Evolutionary conservation across 2,329 filamentous ascomycete genomes (phyloP).

Genomic region (Gliomastix tumulicola): DNA sequence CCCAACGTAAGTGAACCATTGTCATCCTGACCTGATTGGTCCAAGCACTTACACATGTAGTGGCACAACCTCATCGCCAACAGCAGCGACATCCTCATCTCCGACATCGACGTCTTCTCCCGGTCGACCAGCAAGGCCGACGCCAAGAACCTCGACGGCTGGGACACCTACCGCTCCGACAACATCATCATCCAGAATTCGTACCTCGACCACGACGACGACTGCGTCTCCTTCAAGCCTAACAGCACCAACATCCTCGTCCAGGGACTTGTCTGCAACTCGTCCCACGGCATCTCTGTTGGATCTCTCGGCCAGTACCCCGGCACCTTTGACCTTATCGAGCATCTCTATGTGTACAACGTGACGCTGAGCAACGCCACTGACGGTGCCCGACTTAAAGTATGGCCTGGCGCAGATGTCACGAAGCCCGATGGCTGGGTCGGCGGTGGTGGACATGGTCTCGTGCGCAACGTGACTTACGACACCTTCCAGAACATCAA

Average conservation of each 20-base stretch:
- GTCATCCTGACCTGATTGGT: too few species aligned
- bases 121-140: slow-evolving; percentile 40
- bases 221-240: slow-evolving; percentile 70
- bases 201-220: slow-evolving; percentile 56
- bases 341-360: slow-evolving; percentile 60
- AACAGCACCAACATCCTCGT: slow-evolving; percentile 64
- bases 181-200: slow-evolving; percentile 63
- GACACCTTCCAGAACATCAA: slow-evolving; percentile 49
- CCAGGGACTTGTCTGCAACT: slow-evolving; percentile 60
- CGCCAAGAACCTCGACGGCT: slow-evolving; percentile 62
- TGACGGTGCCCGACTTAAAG: slow-evolving; percentile 66
- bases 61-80: slow-evolving; percentile 57
- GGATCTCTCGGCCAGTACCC: slow-evolving; percentile 64
- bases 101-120: slow-evolving; percentile 54
- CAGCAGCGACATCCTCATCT: slow-evolving; percentile 55
- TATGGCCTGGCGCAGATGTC: slow-evolving; percentile 49
- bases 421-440: slow-evolving; percentile 39
- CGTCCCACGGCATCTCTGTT: slow-evolving; percentile 67
- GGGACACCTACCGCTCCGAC: slow-evolving; percentile 55
- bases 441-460: slow-evolving; percentile 47
- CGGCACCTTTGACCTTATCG: slow-evolving; percentile 57
- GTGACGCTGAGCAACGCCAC: slow-evolving; percentile 51
- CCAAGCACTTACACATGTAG: too few species aligned
- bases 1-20: slow-evolving; percentile 22
- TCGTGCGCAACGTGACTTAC: slow-evolving; percentile 55